Conservation (phyloP, 1,139 yeast species). For the Geotrichum restrictum region DNA sequence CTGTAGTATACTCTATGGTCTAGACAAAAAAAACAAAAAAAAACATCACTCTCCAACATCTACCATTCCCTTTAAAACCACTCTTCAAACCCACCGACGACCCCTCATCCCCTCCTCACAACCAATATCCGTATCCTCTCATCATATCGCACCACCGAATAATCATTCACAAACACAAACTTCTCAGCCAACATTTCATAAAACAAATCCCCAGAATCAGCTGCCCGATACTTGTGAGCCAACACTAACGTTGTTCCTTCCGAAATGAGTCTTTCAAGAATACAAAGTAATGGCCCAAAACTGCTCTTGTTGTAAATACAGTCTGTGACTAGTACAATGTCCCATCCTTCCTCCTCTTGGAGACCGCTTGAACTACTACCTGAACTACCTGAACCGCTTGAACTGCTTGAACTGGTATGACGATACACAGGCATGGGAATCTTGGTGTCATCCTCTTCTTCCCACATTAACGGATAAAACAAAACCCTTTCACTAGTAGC, state of each 20-base stretch:
- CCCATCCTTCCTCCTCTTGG: constrained; percentile 21
- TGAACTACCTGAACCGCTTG: too few relatives aligned
- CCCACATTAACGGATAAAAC: constrained; percentile 20
- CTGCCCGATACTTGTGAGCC: constrained; percentile 33
- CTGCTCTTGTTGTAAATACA: constrained; percentile 35
- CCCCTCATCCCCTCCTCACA: neutral
- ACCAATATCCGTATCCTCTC: constrained; percentile 13
- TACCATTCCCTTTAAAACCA: too few relatives aligned
- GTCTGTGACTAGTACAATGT: constrained; percentile 33
- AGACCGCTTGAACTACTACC: neutral
- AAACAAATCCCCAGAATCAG: constrained; percentile 28
- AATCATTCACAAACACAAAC: constrained; percentile 15
- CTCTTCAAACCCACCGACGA: too few relatives aligned
- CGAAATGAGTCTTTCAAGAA: constrained; percentile 24
- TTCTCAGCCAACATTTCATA: constrained; percentile 23
- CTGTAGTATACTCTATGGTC: too few relatives aligned
- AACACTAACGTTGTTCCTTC: constrained; percentile 26
- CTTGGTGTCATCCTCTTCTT: constrained; percentile 11
- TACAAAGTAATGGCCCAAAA: constrained; percentile 29
- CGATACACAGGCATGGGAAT: constrained; percentile 17
- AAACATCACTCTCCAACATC: too few relatives aligned
- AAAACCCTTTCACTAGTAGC: neutral
- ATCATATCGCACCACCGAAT: constrained; percentile 12
- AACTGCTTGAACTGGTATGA: neutral
- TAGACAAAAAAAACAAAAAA: too few relatives aligned